A percentile compares a stretch with the other conserved stretches of the same genome.
Evolutionary conservation across 139 green algal species (phyloP).

Genomic region (Micromonas pusilla): DNA sequence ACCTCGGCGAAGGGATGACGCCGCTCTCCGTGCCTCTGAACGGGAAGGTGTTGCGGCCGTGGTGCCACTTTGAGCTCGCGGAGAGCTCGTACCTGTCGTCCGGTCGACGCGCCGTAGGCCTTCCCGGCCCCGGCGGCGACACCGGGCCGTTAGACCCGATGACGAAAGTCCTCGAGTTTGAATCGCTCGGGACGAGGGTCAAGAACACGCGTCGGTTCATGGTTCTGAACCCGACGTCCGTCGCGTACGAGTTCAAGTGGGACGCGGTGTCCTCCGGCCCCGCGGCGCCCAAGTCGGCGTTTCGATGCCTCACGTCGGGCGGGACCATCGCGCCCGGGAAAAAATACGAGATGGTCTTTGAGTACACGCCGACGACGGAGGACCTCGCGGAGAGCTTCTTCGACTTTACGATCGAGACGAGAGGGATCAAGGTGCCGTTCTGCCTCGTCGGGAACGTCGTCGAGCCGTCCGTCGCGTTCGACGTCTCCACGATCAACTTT

Average conservation of each 20-base stretch:
- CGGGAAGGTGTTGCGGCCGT: constrained; percentile 56
- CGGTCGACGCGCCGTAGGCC: constrained; percentile 49
- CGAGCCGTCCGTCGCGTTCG: constrained; percentile 62
- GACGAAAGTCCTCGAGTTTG: constrained; percentile 65
- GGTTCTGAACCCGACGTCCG: constrained; percentile 70
- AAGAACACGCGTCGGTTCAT: constrained; percentile 70
- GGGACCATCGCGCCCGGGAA: constrained; percentile 51
- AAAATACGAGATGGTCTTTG: constrained; percentile 75
- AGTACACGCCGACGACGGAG: constrained; percentile 50
- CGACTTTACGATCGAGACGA: constrained; percentile 62
- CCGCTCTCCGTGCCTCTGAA: constrained; percentile 39
- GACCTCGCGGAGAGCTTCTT: constrained; percentile 65
- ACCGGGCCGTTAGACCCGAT: constrained; percentile 54
- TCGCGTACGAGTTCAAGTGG: constrained; percentile 73
- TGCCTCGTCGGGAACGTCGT: constrained; percentile 58
- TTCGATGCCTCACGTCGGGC: constrained; percentile 25
- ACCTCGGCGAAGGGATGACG: constrained; percentile 41
- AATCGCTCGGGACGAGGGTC: constrained; percentile 55
- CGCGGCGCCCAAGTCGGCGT: constrained; percentile 6
- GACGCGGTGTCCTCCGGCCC: constrained; percentile 16
- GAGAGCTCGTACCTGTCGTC: constrained; percentile 55
- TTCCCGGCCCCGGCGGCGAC: constrained; percentile 48
- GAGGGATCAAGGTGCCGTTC: constrained; percentile 59
- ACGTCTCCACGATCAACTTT: constrained; percentile 64
- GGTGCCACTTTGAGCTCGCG: constrained; percentile 76